Base-by-base conservation (phyloP, 495 filamentous ascomycete species). In the Penicillium coffeae region DNA sequence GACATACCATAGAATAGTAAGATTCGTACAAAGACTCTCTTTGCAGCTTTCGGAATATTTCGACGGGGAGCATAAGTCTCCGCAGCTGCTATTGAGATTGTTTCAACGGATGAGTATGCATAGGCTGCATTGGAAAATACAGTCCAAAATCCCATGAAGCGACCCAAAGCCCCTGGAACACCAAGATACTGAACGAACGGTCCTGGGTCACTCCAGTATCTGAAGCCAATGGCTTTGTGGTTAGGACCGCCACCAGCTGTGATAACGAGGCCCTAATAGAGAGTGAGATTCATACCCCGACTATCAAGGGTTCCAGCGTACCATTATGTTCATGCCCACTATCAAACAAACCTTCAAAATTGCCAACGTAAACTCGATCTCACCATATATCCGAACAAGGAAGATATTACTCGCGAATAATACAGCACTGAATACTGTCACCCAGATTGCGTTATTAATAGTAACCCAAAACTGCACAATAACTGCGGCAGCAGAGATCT, bases 1-100 rank as follows among this genome's bases (percentile, higher is more conserved):
- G 64, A 15, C 72, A 57, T 42, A 83, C 53, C 66, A 58, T 84
- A 83, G 58, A 84, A 84, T 30, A 83, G 68, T 42, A 81, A 49
- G 55, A 92, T 86, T 39, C 87, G 81, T 69, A 81, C 84, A 62
- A 92, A 88, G 38, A 85, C 82, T 52, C 85, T 80, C 48, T 81
- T 84, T n/a, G 80, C 80, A 13, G 88, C 88, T 53, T 74, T 72
- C 27, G 87, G 87, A 49, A 90, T 83, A n/a, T 80, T 78, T 59
- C 77, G 79, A 48, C 80, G 70, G 0, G 88, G 88, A 56, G 85
- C 84, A 16, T 72, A 70, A 16, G 85, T 80, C 65, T 92, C 88
- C 27, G 63, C 77, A 33, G 63, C 75, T 1, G 74, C 71, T 8
- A 73, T 62, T 8, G 72, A 67, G 13, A 78, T 81, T 16, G 87